Base-by-base conservation (phyloP, 2,329 filamentous ascomycete species). In the Rugonectria rugulosa region DNA sequence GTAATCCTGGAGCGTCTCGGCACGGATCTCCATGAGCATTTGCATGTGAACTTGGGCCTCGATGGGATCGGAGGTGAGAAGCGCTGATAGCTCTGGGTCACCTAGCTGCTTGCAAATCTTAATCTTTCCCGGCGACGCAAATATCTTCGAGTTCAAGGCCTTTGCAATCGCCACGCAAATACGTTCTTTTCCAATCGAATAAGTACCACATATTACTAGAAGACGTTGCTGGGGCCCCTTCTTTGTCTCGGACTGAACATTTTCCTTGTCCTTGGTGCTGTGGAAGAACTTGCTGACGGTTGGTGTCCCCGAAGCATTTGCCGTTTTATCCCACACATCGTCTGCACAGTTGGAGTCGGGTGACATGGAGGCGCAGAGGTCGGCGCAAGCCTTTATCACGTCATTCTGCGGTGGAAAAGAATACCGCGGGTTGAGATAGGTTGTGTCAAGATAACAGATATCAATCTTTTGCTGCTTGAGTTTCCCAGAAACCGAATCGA, bases 11-110 rank as follows among this genome's bases (percentile, higher is more conserved):
- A 99, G 81, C 0, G 94, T 97, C 63, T 97, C 93, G 27, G 92
- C 88, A 21, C 92, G 88, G 63, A 99, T 92, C 73, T 98, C 94
- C 81, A 95, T 95, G 9, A 99, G 81, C 67, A 90, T 92, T 66
- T 97, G 96, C 93, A 99, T 97, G 75, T 99, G 95, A 0, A 99
- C 92, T 73, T 98, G 94, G 0, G 95, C 95, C 66, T 91, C 90
- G 19, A 83, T 77, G 0, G 95, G 92, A 69, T 97, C 79, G 7
- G 82, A 81, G 0, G 95, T 99, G 67, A 99, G 83, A 4, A 92
- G 83, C 0, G 84, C 81, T 21, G 87, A 80, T 5, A 99, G 82
- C 68, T 97, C 93, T 0, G 89, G 81, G 69, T 98, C 94, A 69
- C 92, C 92, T 1, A 99, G 83, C 61, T 92, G 92, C 19, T 84